These are phyloP conservation scores for Persicaria tinctoria DNA, from an alignment of 148 eudicot genomes.

Conservation along the genomic window DNA sequence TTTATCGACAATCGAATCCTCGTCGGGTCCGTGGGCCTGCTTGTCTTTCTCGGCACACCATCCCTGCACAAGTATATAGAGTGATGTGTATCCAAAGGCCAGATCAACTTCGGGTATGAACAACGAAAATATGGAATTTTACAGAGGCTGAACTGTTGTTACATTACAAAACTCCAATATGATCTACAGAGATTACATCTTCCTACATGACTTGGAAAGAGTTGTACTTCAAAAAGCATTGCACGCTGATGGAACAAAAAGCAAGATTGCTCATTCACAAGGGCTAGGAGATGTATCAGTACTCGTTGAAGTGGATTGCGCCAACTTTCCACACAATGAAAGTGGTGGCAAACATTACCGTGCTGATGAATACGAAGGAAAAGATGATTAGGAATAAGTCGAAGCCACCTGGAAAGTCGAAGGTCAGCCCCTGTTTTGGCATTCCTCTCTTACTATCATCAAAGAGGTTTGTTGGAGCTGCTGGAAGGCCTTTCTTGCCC, in stretches of 20 bases:
- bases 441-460: constrained; percentile 89
- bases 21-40: background rate
- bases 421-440: constrained; percentile 76
- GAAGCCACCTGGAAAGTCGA: constrained; percentile 67
- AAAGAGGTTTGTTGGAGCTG: constrained; percentile 82
- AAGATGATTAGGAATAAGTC: constrained; percentile 50
- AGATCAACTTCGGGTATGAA: too few relatives aligned
- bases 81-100: background rate
- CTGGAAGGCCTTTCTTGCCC: constrained; percentile 86
- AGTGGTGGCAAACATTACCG: constrained; percentile 87
- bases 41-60: background rate
- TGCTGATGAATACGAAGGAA: constrained; percentile 73
- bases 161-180: background rate
- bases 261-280: constrained; percentile 8
- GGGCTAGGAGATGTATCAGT: constrained; percentile 18
- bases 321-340: constrained; percentile 91
- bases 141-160: too few relatives aligned
- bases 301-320: constrained; percentile 86
- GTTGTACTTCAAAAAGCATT: background rate
- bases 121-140: too few relatives aligned
- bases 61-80: background rate
- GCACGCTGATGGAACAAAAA: background rate
- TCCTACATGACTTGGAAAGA: background rate
- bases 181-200: background rate
- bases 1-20: constrained; percentile 4